phyloP scores from a whole-genome alignment of 495 filamentous ascomycete genomes.

The Hypoxylon subgilvum region DNA sequence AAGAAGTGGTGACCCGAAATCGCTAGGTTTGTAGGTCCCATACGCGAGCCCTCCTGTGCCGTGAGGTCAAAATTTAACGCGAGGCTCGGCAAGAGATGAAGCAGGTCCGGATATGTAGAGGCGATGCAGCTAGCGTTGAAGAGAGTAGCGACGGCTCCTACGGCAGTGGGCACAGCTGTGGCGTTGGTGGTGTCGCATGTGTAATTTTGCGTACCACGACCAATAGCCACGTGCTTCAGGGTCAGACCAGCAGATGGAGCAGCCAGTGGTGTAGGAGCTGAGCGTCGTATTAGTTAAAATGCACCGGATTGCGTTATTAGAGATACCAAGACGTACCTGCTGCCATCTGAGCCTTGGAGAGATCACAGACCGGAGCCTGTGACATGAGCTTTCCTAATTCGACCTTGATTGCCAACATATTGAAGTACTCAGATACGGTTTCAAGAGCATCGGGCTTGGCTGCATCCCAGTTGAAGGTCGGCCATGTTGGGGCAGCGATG shows the following conservation, averaged over 20 bases:
- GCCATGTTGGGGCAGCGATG: constrained; percentile 56
- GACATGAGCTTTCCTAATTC: constrained; percentile 46
- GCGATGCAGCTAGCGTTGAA: constrained; percentile 87
- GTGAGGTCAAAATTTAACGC: constrained; percentile 62
- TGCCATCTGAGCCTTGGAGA: constrained; percentile 55
- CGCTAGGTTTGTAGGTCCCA: constrained; percentile 61
- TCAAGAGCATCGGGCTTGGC: constrained; percentile 46
- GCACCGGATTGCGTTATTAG: not conserved
- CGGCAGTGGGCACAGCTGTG: constrained; percentile 62
- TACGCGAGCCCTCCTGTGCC: constrained; percentile 38
- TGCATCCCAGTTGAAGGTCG: constrained; percentile 44
- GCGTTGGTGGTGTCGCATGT: constrained; percentile 70
- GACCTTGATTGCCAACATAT: constrained; percentile 56
- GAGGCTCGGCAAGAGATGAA: constrained; percentile 59
- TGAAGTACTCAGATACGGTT: constrained; percentile 60
- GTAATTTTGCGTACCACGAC: constrained; percentile 92
- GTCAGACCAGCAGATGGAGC: constrained; percentile 60
- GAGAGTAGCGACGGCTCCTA: constrained; percentile 82
- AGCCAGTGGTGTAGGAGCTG: constrained; percentile 59
- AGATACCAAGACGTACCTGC: constrained; percentile 44
- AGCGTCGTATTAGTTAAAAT: constrained; percentile 30
- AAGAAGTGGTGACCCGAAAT: constrained; percentile 82
- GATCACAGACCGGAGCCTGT: constrained; percentile 55
- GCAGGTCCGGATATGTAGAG: constrained; percentile 65
- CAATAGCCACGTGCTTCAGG: constrained; percentile 79